Conservation (phyloP, 2,329 filamentous ascomycete genomes). For the Podosphaera fusca region DNA sequence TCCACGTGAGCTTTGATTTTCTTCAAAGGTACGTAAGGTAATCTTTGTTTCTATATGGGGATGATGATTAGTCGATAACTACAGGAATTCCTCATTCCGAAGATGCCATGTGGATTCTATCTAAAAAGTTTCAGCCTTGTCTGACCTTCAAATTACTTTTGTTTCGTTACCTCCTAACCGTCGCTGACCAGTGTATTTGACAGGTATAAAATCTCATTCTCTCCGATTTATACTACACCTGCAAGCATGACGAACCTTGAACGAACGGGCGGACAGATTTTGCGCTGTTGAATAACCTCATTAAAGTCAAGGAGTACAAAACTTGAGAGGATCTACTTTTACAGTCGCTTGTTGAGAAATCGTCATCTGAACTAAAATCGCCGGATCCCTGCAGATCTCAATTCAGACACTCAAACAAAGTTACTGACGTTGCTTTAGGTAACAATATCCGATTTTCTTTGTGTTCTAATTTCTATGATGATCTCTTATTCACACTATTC, state of each 20-base stretch:
- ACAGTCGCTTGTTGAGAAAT: conserved; percentile 21
- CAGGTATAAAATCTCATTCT: background rate
- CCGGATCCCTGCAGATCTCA: background rate
- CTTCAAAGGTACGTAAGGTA: conserved; percentile 2
- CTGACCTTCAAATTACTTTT: conserved; percentile 15
- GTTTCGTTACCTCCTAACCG: conserved; percentile 1
- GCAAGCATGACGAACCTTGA: conserved; percentile 21
- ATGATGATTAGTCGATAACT: conserved; percentile 17
- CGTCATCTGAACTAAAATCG: conserved; percentile 19
- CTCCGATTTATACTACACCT: background rate
- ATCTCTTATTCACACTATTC: conserved; percentile 22
- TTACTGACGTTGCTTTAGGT: conserved; percentile 4
- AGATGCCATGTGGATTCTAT: conserved; percentile 18
- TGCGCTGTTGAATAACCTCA: conserved; percentile 16
- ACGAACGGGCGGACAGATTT: conserved; percentile 24
- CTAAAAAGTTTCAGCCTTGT: conserved; percentile 23
- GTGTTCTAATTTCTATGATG: conserved; percentile 17
- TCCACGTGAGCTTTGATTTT: conserved; percentile 10
- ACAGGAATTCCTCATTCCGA: conserved; percentile 18
- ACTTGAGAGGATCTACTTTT: conserved; percentile 15
- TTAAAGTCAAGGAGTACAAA: conserved; percentile 20
- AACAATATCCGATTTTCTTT: background rate
- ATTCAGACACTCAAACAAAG: background rate
- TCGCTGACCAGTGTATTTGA: conserved; percentile 7
- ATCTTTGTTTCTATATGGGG: conserved; percentile 8